Base-by-base conservation (phyloP, 768 basidiomycete species). In the Agrocybe chaxingu region DNA sequence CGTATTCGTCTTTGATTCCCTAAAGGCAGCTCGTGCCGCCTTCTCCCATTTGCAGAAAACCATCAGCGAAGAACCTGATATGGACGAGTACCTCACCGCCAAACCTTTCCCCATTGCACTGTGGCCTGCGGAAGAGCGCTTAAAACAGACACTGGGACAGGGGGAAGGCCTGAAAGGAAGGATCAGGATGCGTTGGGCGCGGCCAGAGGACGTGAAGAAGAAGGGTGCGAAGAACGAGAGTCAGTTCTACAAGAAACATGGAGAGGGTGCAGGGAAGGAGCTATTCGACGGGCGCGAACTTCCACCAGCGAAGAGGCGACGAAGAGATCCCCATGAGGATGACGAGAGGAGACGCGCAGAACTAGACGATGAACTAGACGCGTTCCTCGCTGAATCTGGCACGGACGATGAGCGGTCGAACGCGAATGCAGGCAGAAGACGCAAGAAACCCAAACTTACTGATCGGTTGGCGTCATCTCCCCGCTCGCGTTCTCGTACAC, bases 91-190 rank as follows among this genome's bases (percentile, higher is more conserved):
- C 56, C 62, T 85, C 29, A 76, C 80, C 0, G 86, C 87, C 0
- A 83, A 84, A 52, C 70, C 87, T 1, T 78, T 92, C 24, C 91
- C 90, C 10, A 63, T 87, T 18, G 75, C 84, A 1, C 65, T 89
- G 8, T 92, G 89, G 87, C 89, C 90, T 0, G 80, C 88, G 16
- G 85, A 91, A 61, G 81, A 89, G 47, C 81, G 89, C 29, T 86
- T 92, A 42, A 85, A 78, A 60, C 77, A 72, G 57, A 87, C 81
- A 47, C 70, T 92, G 33, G 88, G 88, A 12, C 79, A 81, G 53
- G 79, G 85, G 2, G 77, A 81, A 51, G 87, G 85, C 2, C 62
- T 91, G 31, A 84, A 81, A 59, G 89, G 84, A 9, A 58, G 64
- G 5, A 75, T 93, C 36, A 72, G 71, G 48, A 85, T 93, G 81